phyloP scores from a whole-genome alignment of 225 moss, liverwort and hornwort genomes.

The Bryum argenteum region DNA sequence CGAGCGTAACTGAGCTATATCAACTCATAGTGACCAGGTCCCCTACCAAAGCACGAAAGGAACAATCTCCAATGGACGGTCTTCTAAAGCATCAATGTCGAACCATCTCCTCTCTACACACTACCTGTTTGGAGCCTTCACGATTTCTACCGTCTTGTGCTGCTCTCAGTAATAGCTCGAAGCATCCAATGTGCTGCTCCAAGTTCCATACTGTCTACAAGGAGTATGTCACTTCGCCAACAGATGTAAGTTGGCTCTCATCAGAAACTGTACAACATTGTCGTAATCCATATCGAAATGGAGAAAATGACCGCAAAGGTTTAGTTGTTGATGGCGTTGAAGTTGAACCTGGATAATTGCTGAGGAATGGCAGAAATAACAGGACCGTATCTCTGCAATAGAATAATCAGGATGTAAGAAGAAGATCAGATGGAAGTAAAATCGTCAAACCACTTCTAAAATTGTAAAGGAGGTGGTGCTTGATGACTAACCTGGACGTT shows the following conservation, averaged over 20 bases:
- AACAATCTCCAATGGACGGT: constrained; percentile 26
- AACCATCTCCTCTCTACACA: constrained; percentile 20
- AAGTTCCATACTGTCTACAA: constrained; percentile 15
- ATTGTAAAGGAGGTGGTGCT: background rate
- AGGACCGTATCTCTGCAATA: constrained; percentile 94
- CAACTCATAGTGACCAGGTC: constrained; percentile 24
- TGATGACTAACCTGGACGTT: constrained; percentile 82
- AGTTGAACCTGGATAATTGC: constrained; percentile 97
- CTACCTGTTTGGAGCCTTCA: constrained; percentile 15
- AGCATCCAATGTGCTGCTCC: constrained; percentile 20
- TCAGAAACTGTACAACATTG: constrained; percentile 23
- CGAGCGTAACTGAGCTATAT: constrained; percentile 13
- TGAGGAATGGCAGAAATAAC: constrained; percentile 99
- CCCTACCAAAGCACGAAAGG: constrained; percentile 3
- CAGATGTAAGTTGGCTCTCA: constrained; percentile 14
- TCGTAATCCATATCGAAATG: constrained; percentile 16
- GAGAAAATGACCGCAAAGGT: constrained; percentile 15
- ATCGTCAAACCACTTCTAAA: constrained; percentile 10
- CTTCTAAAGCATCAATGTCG: constrained; percentile 26
- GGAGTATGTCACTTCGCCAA: constrained; percentile 26
- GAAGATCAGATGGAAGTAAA: background rate
- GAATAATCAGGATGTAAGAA: background rate
- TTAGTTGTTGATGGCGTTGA: constrained; percentile 94
- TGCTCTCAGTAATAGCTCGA: constrained; percentile 25
- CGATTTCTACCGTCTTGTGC: constrained; percentile 30